Base-by-base conservation (phyloP, 2,329 filamentous ascomycete species). In the Ceratocystis ficicola region DNA sequence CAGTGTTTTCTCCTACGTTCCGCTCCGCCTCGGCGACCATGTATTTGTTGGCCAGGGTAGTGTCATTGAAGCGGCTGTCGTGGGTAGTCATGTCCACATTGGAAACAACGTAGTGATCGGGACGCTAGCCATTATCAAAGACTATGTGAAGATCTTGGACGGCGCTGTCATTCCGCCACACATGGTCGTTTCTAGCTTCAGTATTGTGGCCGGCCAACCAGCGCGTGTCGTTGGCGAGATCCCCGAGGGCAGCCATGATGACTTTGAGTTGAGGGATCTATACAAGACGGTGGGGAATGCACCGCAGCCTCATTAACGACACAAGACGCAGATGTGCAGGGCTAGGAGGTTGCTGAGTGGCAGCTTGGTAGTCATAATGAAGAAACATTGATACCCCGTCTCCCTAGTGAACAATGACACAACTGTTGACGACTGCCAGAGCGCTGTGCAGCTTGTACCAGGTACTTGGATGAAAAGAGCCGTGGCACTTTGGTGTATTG, bases 111-210 rank as follows among this genome's bases (percentile, higher is more conserved):
- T 86, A 69, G 86, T 88, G 0, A 80, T 99, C 62, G 89, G 90
- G 66, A 88, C 91, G 70, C 92, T 96, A 75, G 88, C 87, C 62
- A 93, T 96, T 68, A 84, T 97, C 73, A 96, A 96, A 75, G 94
- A 97, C 74, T 95, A 90, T 72, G 90, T 95, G 61, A 87, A 88
- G 74, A 85, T 99, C 50, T 77, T 97, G 70, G 90, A 96, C 68
- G 88, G 88, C 36, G 85, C 89, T 0, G 86, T 96, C 3, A 83
- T 99, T 5, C 89, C 94, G 1, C 80, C 88, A 0, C 88, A 90
- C 68, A 95, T 95, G 86, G 90, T 97, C 28, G 88, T 97, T 65
- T 91, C 93, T 1, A 92, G 90, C 73, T 95, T 94, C 74, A 92
- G 87, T 65, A 84, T 97, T 65, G 91, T 99, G n/a, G 93, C 87